Evolutionary conservation across 202 grass and related monocot genomes (phyloP).

Genomic region (Schoenoplectus triqueter): DNA sequence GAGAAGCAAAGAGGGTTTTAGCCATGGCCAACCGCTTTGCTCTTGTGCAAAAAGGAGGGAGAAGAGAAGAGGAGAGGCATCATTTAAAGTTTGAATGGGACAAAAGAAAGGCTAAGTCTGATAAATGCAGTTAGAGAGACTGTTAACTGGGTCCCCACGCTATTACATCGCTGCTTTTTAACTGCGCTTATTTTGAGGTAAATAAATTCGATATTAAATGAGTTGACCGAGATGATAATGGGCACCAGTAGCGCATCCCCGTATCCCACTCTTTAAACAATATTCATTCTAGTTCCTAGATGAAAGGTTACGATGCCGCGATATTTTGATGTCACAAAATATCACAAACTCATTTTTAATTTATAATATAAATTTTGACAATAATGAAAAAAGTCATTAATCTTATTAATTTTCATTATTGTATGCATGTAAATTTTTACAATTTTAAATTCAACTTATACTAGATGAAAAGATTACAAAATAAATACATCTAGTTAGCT

Average conservation of each 20-base stretch:
- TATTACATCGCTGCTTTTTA: not conserved
- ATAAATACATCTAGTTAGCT: too few species aligned
- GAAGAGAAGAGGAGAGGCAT: slow-evolving; percentile 19
- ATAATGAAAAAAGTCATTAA: too few species aligned
- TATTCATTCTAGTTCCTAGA: too few species aligned
- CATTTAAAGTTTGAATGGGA: slow-evolving; percentile 39
- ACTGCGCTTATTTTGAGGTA: not conserved
- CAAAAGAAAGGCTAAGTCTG: slow-evolving; percentile 33
- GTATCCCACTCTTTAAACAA: not conserved
- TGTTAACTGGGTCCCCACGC: slow-evolving; percentile 1
- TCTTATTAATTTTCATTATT: too few species aligned
- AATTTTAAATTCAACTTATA: too few species aligned
- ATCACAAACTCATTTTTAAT: too few species aligned
- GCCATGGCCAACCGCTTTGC: slow-evolving; percentile 28
- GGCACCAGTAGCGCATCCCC: not conserved
- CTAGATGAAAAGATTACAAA: too few species aligned
- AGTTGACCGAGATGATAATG: slow-evolving; percentile 2
- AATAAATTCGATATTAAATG: not conserved
- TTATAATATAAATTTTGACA: too few species aligned
- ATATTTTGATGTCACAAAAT: too few species aligned
- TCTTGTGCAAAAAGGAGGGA: not conserved
- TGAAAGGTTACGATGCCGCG: too few species aligned
- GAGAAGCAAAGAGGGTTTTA: slow-evolving; percentile 28
- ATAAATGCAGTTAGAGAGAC: slow-evolving; percentile 11
- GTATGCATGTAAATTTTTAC: too few species aligned